Evolutionary conservation across 208 protist genomes (phyloP), one percentile per base, ranked within the genome.

Genomic region (Angomonas ambiguus): DNA sequence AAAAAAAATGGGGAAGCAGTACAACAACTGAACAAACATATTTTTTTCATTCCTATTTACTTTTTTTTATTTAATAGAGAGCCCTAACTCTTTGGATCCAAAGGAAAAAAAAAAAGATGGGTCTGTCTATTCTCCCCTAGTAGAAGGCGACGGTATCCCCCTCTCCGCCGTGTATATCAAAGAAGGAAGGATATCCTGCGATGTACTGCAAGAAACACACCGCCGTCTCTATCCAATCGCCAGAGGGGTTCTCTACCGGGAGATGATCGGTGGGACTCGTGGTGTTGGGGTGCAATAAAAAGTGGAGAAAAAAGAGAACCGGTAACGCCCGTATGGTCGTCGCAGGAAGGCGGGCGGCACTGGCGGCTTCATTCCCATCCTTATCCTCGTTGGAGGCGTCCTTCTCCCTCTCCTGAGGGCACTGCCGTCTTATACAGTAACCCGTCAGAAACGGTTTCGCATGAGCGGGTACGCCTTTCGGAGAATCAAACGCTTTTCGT

Each of bases 11-110:
- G 34, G 34, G 55, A 38, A 56, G 5, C 5, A 56, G 35, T 28
- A 28, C 34, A 20, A 4, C 20, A 22, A 49, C 30, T 2, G 18
- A 22, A 48, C 8, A 24, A 51, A 38, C 30, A 20, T 62, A 22
- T 34, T 62, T 38, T 62, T 16, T 42, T 62, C 8, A 25, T 41
- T 16, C 35, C 2, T n/a, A 38, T 62, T 62, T 62, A 48, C 3
- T 62, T 62, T 62, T 62, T 30, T 41, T 62, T 62, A n/a, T n/a
- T n/a, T n/a, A n/a, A n/a, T n/a, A n/a, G n/a, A n/a, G n/a, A n/a
- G n/a, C n/a, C n/a, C n/a, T n/a, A n/a, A n/a, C n/a, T n/a, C n/a
- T 32, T 42, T 62, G 0, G 22, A 53, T 49, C 27, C 8, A 32
- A 51, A n/a, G 16, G 34, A 18, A 41, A 60, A 60, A 33, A 51